These are phyloP conservation scores for Luvunga scandens DNA, from an alignment of 345 rosid genomes.

Conservation along the genomic window DNA sequence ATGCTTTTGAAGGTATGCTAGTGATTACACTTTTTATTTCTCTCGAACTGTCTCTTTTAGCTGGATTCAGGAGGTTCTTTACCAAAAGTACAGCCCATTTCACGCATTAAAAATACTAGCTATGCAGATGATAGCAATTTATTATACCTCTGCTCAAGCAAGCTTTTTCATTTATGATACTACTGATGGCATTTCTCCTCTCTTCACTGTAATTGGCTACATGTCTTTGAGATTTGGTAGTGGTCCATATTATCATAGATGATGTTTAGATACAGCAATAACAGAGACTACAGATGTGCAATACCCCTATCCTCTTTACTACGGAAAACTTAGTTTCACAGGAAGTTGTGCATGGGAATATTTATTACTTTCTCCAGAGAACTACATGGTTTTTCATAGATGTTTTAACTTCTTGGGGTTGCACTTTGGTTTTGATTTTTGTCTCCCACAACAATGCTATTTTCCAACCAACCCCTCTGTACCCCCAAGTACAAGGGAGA, in stretches of 20 bases:
- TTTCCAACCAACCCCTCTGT: too few relatives aligned
- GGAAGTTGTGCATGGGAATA: not conserved
- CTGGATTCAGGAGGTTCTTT: not conserved
- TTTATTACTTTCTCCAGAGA: not conserved
- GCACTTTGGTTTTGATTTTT: too few relatives aligned
- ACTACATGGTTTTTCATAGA: not conserved
- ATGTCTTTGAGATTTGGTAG: not conserved
- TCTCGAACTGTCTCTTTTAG: not conserved
- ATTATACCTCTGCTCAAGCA: not conserved
- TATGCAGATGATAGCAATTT: not conserved
- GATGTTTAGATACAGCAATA: not conserved
- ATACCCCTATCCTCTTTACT: not conserved
- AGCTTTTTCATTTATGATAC: not conserved
- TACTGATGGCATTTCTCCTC: not conserved
- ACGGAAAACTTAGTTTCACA: not conserved
- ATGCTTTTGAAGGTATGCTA: conserved; percentile 84
- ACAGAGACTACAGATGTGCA: not conserved
- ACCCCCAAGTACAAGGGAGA: not conserved
- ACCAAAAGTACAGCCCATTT: not conserved
- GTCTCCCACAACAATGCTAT: too few relatives aligned
- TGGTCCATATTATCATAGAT: not conserved
- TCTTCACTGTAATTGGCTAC: not conserved
- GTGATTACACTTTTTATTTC: not conserved
- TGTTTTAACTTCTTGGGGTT: not conserved
- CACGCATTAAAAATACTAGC: not conserved